Evolutionary conservation across 768 basidiomycete genomes (phyloP).

Genomic region (Leccinum olivaceopallidum): DNA sequence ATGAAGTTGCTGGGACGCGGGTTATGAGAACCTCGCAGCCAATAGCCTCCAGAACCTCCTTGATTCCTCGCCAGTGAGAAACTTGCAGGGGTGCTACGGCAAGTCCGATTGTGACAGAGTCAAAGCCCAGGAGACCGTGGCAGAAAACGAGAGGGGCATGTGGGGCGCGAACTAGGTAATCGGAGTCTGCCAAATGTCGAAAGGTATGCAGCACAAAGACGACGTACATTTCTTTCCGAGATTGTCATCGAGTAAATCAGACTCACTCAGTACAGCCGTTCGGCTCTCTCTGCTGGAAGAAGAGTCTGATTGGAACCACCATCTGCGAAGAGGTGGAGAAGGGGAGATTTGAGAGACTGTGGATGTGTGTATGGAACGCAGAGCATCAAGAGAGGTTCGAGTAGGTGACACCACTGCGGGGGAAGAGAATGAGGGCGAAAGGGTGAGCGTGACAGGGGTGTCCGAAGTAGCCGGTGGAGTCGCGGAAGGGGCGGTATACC

Average conservation of each 20-base stretch:
- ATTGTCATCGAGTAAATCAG: constrained; percentile 43
- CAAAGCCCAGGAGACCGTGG: constrained; percentile 91
- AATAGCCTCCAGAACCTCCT: constrained; percentile 86
- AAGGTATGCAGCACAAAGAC: neutral
- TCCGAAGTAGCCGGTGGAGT: constrained; percentile 46
- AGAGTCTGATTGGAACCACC: constrained; percentile 54
- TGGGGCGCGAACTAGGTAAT: constrained; percentile 64
- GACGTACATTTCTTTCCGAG: constrained; percentile 64
- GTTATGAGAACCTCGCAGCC: constrained; percentile 91
- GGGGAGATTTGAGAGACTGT: constrained; percentile 28
- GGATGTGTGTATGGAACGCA: constrained; percentile 45
- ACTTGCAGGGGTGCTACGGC: constrained; percentile 82
- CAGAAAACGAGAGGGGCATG: constrained; percentile 91
- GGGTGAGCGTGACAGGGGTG: constrained; percentile 15
- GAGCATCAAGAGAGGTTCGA: constrained; percentile 60
- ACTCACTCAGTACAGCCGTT: constrained; percentile 48
- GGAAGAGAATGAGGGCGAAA: too few relatives aligned
- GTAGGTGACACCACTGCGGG: too few relatives aligned
- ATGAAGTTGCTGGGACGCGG: constrained; percentile 91
- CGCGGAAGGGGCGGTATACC: constrained; percentile 62
- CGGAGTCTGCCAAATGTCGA: neutral
- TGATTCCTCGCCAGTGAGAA: constrained; percentile 95
- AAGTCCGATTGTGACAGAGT: constrained; percentile 77
- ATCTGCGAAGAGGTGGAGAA: constrained; percentile 31
- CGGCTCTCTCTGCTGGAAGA: constrained; percentile 40